Evolutionary conservation across 495 filamentous ascomycete species (phyloP).

Genomic region (Aspergillus indologenus): DNA sequence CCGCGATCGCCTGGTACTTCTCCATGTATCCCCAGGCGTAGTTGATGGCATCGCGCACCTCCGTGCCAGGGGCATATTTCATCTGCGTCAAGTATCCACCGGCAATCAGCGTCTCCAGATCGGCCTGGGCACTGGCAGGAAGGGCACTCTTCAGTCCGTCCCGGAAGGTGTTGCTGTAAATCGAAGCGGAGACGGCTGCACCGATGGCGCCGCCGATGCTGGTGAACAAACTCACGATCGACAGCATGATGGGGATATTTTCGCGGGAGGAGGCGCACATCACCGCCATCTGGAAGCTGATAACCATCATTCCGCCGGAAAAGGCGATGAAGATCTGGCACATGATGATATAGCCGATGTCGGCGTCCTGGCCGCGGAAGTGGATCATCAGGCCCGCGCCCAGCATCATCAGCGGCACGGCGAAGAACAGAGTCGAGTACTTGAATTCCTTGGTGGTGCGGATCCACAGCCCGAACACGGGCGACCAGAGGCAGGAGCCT

Average conservation of each 20-base stretch:
- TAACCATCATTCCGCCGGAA: constrained; percentile 60
- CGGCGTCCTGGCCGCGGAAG: constrained; percentile 59
- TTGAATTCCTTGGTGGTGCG: constrained; percentile 57
- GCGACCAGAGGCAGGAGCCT: constrained; percentile 61
- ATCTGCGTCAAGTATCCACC: constrained; percentile 49
- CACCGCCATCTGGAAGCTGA: constrained; percentile 68
- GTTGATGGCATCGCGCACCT: constrained; percentile 53
- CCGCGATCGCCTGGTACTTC: constrained; percentile 56
- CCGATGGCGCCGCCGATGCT: constrained; percentile 71
- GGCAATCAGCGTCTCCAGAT: constrained; percentile 46
- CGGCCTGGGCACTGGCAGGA: constrained; percentile 42
- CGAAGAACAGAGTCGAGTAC: constrained; percentile 56
- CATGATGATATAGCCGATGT: constrained; percentile 69
- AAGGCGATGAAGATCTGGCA: constrained; percentile 78
- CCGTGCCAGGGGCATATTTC: constrained; percentile 50
- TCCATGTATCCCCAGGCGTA: constrained; percentile 60
- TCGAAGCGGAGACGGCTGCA: constrained; percentile 58
- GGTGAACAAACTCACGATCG: constrained; percentile 63
- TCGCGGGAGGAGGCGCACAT: constrained; percentile 64
- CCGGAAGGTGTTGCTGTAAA: constrained; percentile 68
- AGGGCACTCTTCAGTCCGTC: constrained; percentile 41
- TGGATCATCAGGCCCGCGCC: constrained; percentile 64
- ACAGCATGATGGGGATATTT: constrained; percentile 67
- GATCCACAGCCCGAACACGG: constrained; percentile 55
- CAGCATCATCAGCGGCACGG: constrained; percentile 59